phyloP scores from a whole-genome alignment of 1,139 yeast genomes.

The Debaryomyces psychrophilus region DNA sequence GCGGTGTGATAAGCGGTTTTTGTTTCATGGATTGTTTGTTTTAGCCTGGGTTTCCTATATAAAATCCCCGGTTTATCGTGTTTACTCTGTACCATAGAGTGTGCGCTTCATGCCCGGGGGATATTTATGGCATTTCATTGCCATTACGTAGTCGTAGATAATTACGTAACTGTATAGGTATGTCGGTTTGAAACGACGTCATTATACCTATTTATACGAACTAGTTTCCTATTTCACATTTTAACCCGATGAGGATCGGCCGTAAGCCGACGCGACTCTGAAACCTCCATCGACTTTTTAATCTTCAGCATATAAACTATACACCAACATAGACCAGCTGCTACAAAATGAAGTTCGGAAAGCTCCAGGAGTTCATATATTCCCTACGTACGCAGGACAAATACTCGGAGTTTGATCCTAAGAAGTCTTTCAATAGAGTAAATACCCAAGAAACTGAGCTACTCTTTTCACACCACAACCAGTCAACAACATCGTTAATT shows the following conservation, averaged over 20 bases:
- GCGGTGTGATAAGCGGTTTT: conserved; percentile 21
- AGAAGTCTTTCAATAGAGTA: conserved; percentile 49
- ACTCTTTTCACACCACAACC: conserved; percentile 35
- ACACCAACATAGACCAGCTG: not conserved
- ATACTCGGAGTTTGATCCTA: conserved; percentile 66
- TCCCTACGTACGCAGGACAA: conserved; percentile 67
- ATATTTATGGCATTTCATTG: conserved; percentile 24
- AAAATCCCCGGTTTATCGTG: conserved; percentile 55
- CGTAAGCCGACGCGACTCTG: not conserved
- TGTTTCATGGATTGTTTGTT: conserved; percentile 38
- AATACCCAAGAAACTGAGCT: conserved; percentile 45
- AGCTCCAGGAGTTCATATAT: conserved; percentile 60
- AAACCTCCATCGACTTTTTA: not conserved
- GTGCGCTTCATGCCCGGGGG: conserved; percentile 59
- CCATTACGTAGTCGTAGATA: not conserved
- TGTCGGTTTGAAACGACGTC: not conserved
- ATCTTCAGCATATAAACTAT: not conserved
- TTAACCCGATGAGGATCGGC: conserved; percentile 2
- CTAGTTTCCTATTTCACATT: not conserved
- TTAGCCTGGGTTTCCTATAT: conserved; percentile 46
- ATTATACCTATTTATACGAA: not conserved
- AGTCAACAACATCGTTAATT: conserved; percentile 25
- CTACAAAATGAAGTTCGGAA: conserved; percentile 34
- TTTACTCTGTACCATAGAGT: conserved; percentile 42
- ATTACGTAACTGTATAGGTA: not conserved